Conservation (phyloP, 345 rosid genomes). For the Mallotus nudiflorus region DNA sequence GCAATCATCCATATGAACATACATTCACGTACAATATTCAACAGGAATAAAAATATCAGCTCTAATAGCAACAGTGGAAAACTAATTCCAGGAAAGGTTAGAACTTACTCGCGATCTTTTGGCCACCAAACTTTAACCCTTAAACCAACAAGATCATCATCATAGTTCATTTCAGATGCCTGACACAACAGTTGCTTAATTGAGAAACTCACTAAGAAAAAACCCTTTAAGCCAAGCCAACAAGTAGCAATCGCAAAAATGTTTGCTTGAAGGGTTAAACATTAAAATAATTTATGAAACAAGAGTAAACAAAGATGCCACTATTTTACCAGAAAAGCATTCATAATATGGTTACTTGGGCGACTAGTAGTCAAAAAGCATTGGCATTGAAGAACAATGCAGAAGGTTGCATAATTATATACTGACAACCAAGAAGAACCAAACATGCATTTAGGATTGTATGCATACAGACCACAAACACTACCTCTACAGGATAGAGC, state of each 20-base stretch:
- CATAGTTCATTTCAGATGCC: slow-evolving; percentile 51
- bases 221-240: slow-evolving; percentile 7
- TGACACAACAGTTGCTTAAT: slow-evolving; percentile 34
- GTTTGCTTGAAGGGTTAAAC: background rate
- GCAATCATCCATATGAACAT: background rate
- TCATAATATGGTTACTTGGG: background rate
- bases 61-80: background rate
- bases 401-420: no score
- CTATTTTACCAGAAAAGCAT: no score
- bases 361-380: background rate
- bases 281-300: background rate
- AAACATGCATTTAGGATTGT: no score
- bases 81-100: background rate
- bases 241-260: background rate
- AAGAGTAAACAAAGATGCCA: background rate
- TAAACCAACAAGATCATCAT: slow-evolving; percentile 60
- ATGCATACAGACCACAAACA: no score
- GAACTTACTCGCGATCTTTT: slow-evolving; percentile 58
- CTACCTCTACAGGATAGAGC: no score
- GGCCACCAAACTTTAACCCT: slow-evolving; percentile 97
- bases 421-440: no score
- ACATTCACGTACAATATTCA: background rate
- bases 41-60: background rate
- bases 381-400: no score
- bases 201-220: slow-evolving; percentile 15